Conservation (phyloP, 2,329 filamentous ascomycete species). For the Diaporthe citri region DNA sequence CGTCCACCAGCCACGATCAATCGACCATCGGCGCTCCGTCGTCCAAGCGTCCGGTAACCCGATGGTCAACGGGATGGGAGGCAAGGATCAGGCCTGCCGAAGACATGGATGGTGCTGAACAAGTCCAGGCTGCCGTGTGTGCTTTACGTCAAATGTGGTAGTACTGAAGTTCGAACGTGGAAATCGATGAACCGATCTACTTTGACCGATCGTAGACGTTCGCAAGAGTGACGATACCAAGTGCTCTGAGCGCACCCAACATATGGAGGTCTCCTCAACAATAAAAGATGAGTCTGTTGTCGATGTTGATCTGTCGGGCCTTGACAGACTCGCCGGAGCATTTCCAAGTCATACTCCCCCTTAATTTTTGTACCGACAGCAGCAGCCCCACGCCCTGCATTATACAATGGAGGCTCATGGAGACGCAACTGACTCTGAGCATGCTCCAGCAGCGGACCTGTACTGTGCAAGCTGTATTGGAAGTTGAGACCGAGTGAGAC, state of each 20-base stretch:
- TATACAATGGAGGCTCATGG: slow-evolving; percentile 12
- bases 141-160: slow-evolving; percentile 12
- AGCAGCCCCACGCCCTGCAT: slow-evolving; percentile 32
- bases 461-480: slow-evolving; percentile 1
- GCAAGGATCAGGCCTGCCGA: slow-evolving; percentile 26
- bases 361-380: slow-evolving; percentile 28
- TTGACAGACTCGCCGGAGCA: slow-evolving; percentile 6
- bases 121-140: neutral
- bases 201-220: neutral
- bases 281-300: neutral
- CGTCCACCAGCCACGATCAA: neutral
- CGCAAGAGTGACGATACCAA: slow-evolving; percentile 20
- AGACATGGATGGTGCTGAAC: slow-evolving; percentile 12
- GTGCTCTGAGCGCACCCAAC: neutral
- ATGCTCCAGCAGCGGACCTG: slow-evolving; percentile 4
- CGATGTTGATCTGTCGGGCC: slow-evolving; percentile 9
- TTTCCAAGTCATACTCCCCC: slow-evolving; percentile 25
- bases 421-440: slow-evolving; percentile 29
- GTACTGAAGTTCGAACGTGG: neutral
- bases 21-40: slow-evolving; percentile 1
- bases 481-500: neutral
- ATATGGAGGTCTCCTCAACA: neutral
- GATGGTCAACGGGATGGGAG: slow-evolving; percentile 25
- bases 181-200: slow-evolving; percentile 21
- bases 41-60: slow-evolving; percentile 27